A percentile compares a stretch with the other conserved stretches of the same genome.
Evolutionary conservation across 2,329 filamentous ascomycete genomes (phyloP).

Genomic region (Aspergillus udagawae): DNA sequence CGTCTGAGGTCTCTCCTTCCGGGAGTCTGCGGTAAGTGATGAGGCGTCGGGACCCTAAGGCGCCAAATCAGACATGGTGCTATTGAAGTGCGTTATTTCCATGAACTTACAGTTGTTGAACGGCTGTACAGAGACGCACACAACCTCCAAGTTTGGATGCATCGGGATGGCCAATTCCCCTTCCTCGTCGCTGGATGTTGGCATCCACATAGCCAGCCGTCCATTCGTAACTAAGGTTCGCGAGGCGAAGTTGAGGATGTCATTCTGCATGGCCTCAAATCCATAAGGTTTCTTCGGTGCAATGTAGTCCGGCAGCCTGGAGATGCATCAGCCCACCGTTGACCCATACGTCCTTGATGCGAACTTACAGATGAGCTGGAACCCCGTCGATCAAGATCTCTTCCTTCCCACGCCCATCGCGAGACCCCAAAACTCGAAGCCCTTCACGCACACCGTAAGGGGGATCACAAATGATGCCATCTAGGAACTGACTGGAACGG

Average conservation of each 20-base stretch:
- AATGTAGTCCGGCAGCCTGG: conserved; percentile 63
- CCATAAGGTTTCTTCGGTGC: conserved; percentile 90
- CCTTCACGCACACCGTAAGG: conserved; percentile 95
- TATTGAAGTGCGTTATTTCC: not conserved
- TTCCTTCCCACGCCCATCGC: conserved; percentile 53
- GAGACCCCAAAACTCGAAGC: conserved; percentile 76
- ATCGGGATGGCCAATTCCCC: conserved; percentile 71
- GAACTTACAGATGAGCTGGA: conserved; percentile 61
- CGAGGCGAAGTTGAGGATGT: conserved; percentile 79
- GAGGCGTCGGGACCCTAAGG: conserved; percentile 74
- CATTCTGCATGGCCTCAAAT: conserved; percentile 83
- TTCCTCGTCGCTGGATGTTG: conserved; percentile 75
- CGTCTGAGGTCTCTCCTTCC: conserved; percentile 46
- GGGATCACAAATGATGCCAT: conserved; percentile 92
- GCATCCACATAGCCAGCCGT: conserved; percentile 94
- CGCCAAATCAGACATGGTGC: not conserved
- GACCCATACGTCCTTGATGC: not conserved
- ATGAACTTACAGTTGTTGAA: conserved; percentile 74
- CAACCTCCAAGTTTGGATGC: conserved; percentile 70
- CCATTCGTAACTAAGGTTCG: conserved; percentile 73
- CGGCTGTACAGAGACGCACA: conserved; percentile 73
- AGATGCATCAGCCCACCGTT: conserved; percentile 2
- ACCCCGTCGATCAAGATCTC: conserved; percentile 65
- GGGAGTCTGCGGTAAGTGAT: conserved; percentile 76
- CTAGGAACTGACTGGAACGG: conserved; percentile 58